A percentile compares a stretch with the other conserved stretches of the same genome.
These are phyloP conservation scores for Populus hybrid DNA, from an alignment of 441 rosid species.

Conservation along the genomic window DNA sequence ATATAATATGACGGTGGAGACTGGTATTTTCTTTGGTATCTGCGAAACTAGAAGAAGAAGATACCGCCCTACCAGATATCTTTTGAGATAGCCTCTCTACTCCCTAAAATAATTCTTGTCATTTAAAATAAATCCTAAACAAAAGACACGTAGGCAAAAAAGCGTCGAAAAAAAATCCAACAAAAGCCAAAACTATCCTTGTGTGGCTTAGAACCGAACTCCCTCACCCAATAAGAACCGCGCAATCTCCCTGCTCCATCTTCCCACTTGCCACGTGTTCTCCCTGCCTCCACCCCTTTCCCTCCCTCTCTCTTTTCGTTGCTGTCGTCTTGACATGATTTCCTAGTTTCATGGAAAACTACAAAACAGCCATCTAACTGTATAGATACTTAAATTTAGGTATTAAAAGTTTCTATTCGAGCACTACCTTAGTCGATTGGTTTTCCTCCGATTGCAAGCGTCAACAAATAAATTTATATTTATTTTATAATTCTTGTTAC, in stretches of 20 bases:
- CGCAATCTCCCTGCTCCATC: constrained; percentile 27
- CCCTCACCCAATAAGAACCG: constrained; percentile 39
- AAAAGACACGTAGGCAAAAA: constrained; percentile 20
- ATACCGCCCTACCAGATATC: no score
- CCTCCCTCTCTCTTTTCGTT: not conserved
- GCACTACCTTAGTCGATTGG: no score
- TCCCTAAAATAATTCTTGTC: not conserved
- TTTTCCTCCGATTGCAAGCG: no score
- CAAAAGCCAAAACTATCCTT: constrained; percentile 5
- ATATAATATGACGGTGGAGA: no score
- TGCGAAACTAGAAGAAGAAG: no score
- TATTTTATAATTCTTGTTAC: no score
- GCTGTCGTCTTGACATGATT: not conserved
- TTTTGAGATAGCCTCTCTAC: no score
- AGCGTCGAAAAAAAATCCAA: constrained; percentile 13
- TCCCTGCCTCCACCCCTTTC: constrained; percentile 44
- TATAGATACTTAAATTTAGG: not conserved
- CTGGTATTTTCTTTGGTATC: no score
- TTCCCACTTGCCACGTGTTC: constrained; percentile 57
- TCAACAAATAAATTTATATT: no score
- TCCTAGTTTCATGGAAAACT: not conserved
- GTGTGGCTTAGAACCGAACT: constrained; percentile 10
- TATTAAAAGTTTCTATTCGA: not conserved
- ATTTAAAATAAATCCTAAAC: not conserved
- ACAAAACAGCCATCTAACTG: not conserved